phyloP scores from a whole-genome alignment of 768 basidiomycete genomes.

The Suillus sp. region DNA sequence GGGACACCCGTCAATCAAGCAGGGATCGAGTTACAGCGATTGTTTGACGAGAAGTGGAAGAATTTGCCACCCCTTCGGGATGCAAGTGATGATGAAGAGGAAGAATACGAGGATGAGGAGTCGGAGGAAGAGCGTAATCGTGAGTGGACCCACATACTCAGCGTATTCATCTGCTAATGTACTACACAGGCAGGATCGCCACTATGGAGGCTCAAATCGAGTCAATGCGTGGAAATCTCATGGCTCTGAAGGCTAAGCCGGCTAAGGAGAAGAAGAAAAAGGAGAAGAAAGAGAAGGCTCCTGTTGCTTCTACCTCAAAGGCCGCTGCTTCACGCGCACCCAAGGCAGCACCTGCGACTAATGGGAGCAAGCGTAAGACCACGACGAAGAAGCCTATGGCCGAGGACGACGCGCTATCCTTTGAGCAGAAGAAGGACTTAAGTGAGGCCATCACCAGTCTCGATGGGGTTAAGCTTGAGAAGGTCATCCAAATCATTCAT shows the following conservation, averaged over 20 bases:
- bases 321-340: slow-evolving; percentile 46
- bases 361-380: slow-evolving; percentile 54
- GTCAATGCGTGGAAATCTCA: slow-evolving; percentile 70
- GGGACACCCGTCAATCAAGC: slow-evolving; percentile 86
- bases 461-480: slow-evolving; percentile 81
- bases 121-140: slow-evolving; percentile 69
- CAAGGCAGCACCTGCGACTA: slow-evolving; percentile 42
- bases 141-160: slow-evolving; percentile 25
- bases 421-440: slow-evolving; percentile 98
- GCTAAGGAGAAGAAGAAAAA: slow-evolving; percentile 72
- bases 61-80: slow-evolving; percentile 63
- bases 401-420: slow-evolving; percentile 84
- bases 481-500: slow-evolving; percentile 94
- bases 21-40: slow-evolving; percentile 78
- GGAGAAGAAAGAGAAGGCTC: slow-evolving; percentile 59
- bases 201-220: slow-evolving; percentile 83
- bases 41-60: slow-evolving; percentile 95
- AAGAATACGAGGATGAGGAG: slow-evolving; percentile 64
- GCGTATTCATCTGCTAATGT: slow-evolving; percentile 18
- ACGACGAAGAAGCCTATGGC: slow-evolving; percentile 61
- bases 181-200: slow-evolving; percentile 63
- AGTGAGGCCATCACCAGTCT: slow-evolving; percentile 91
- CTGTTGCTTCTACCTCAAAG: slow-evolving; percentile 69
- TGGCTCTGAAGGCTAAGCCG: slow-evolving; percentile 58
- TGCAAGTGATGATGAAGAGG: slow-evolving; percentile 60